Evolutionary conservation across 352 stramenopile genomes (phyloP), one percentile per base, ranked within the genome.

Genomic region (Aphanomyces cochlioides): DNA sequence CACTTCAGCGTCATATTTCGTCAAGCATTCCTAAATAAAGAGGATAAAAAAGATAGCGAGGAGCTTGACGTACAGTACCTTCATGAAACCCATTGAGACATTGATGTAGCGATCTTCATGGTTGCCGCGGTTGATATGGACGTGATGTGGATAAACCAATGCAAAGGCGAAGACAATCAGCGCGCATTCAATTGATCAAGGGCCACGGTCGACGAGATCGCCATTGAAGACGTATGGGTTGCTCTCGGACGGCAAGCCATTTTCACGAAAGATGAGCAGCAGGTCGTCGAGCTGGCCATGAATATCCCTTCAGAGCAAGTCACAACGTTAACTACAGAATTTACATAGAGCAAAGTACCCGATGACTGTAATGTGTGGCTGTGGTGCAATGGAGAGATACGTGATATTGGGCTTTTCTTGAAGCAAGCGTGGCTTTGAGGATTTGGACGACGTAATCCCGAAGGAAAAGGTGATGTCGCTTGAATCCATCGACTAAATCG

Each of bases 201-300:
- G 82, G 38, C 87, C 88, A 13, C 87, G 82, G 61, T 94, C 87
- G 7, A 96, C 86, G 72, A 96, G 82, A 71, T 96, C 87, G 40
- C 88, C 88, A 58, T 94, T 96, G 61, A 96, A 95, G 47, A 96
- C 21, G 73, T 96, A 96, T 54, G 85, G 84, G 63, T 96, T 96
- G 4, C 74, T 78, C 13, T 83, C 75, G 0, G 80, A 88, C 2
- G 88, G 88, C 10, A 92, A 36, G 0, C 89, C 89, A 61, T 96
- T 96, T 67, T 95, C 82, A 7, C 84, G 78, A 28, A 96, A 78
- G 56, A 96, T 94, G 38, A 94, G 59, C 47, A 95, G 61, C 50
- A 96, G 63, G 63, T 95, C 88, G 56, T 95, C 84, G 17, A 96
- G 71, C 60, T 96, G 89, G 34, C 89, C 89, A 66, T 95, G 87